Evolutionary conservation across 116 monocot genomes (phyloP).

Genomic region (Cymodocea nodosa): DNA sequence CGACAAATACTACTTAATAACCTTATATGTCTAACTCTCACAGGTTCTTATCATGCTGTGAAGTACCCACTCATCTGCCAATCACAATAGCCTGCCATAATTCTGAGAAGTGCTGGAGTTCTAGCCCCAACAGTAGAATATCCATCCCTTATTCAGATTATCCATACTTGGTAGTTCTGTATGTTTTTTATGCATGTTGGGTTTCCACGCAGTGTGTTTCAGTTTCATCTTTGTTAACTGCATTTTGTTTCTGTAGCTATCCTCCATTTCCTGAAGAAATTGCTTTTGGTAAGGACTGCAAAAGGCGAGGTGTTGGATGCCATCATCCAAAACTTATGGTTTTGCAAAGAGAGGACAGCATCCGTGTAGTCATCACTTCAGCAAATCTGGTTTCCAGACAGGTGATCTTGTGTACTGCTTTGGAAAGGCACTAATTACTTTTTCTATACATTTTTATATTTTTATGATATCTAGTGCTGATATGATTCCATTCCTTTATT

Average conservation of each 20-base stretch:
- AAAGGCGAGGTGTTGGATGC: constrained; percentile 71
- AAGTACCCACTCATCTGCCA: constrained; percentile 50
- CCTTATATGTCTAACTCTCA: background rate
- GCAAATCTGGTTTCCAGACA: constrained; percentile 76
- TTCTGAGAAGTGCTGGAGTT: constrained; percentile 57
- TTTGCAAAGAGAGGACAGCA: constrained; percentile 54
- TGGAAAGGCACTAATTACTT: background rate
- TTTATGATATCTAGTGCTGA: no score
- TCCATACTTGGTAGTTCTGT: constrained; percentile 72
- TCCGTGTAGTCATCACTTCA: constrained; percentile 70
- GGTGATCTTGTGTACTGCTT: constrained; percentile 16
- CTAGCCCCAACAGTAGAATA: constrained; percentile 35
- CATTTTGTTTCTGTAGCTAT: background rate
- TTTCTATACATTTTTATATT: background rate
- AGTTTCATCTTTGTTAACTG: background rate
- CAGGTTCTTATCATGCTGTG: constrained; percentile 68
- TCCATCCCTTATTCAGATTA: constrained; percentile 38
- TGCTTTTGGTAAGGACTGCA: constrained; percentile 73
- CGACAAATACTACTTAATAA: background rate
- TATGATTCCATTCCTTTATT: no score
- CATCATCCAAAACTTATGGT: constrained; percentile 80
- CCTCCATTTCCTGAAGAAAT: constrained; percentile 73
- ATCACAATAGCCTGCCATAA: constrained; percentile 79
- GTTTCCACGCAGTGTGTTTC: background rate
- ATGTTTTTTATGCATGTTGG: background rate